phyloP scores from a whole-genome alignment of 768 basidiomycete genomes.

The Psilocybe tampanensis region DNA sequence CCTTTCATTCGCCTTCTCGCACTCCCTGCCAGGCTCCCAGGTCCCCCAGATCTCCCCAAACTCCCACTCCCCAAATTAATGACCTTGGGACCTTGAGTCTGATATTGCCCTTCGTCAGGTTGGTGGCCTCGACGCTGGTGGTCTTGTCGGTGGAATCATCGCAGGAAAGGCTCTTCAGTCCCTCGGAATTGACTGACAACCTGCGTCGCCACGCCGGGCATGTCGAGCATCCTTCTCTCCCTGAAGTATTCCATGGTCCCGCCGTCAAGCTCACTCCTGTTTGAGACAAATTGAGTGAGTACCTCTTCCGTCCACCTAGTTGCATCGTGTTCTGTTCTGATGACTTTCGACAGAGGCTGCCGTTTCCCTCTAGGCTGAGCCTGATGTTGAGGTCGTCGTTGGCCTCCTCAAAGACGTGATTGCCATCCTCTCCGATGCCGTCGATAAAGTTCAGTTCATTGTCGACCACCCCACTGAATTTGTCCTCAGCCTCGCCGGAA shows the following conservation, averaged over 20 bases:
- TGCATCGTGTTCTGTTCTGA: background rate
- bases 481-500: conserved; percentile 11
- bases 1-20: too few species aligned
- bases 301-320: background rate
- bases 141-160: too few species aligned
- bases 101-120: too few species aligned
- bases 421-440: conserved; percentile 12
- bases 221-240: conserved; percentile 6
- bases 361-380: conserved; percentile 17
- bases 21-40: background rate
- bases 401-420: conserved; percentile 18
- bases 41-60: too few species aligned
- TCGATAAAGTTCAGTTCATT: conserved; percentile 18
- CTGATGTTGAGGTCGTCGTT: conserved; percentile 17
- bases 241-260: conserved; percentile 13
- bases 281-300: conserved; percentile 17
- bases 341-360: conserved; percentile 5
- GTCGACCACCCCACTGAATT: conserved; percentile 15
- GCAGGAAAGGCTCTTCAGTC: too few species aligned
- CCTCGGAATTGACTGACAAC: too few species aligned
- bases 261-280: conserved; percentile 13
- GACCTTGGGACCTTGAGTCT: too few species aligned
- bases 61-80: too few species aligned
- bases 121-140: too few species aligned
- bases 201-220: too few species aligned